phyloP scores from a whole-genome alignment of 1,284 basidiomycete genomes.

The Mycosarcoma maydis region DNA sequence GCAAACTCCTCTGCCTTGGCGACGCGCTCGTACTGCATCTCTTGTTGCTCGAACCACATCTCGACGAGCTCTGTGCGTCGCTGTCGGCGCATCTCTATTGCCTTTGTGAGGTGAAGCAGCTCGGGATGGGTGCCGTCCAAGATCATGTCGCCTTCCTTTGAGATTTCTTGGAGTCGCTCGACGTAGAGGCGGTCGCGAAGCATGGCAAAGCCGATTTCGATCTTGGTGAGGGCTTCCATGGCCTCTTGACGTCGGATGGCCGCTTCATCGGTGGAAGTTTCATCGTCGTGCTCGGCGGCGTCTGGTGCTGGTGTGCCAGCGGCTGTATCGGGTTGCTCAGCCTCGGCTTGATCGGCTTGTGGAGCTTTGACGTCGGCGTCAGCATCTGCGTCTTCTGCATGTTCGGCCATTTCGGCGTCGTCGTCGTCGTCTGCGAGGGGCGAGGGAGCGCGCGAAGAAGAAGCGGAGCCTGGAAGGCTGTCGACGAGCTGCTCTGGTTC shows the following conservation, averaged over 20 bases:
- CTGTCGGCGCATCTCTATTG: conserved; percentile 67
- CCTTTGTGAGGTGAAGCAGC: conserved; percentile 76
- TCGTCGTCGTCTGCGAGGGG: conserved; percentile 47
- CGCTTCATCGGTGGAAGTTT: conserved; percentile 58
- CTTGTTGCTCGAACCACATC: conserved; percentile 72
- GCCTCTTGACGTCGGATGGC: conserved; percentile 68
- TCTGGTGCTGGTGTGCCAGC: conserved; percentile 45
- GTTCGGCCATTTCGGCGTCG: conserved; percentile 24
- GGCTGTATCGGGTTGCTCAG: conserved; percentile 41
- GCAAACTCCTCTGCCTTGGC: conserved; percentile 73
- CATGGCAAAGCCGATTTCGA: conserved; percentile 72
- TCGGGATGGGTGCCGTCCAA: conserved; percentile 79
- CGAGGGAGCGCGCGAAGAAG: conserved; percentile 50
- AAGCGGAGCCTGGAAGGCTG: conserved; percentile 45
- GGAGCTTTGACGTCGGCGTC: conserved; percentile 17
- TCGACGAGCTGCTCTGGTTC: conserved; percentile 51
- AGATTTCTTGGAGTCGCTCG: conserved; percentile 72
- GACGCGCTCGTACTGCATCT: conserved; percentile 77
- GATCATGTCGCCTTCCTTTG: conserved; percentile 71
- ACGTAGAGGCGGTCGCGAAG: conserved; percentile 72
- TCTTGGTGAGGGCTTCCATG: conserved; percentile 70
- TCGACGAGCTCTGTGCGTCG: conserved; percentile 66
- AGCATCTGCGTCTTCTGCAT: conserved; percentile 1
- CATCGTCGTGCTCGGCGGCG: conserved; percentile 48
- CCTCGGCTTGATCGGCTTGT: conserved; percentile 22